These are phyloP conservation scores for Diutina ranongensis DNA, from an alignment of 1,139 yeast species.

Conservation along the genomic window DNA sequence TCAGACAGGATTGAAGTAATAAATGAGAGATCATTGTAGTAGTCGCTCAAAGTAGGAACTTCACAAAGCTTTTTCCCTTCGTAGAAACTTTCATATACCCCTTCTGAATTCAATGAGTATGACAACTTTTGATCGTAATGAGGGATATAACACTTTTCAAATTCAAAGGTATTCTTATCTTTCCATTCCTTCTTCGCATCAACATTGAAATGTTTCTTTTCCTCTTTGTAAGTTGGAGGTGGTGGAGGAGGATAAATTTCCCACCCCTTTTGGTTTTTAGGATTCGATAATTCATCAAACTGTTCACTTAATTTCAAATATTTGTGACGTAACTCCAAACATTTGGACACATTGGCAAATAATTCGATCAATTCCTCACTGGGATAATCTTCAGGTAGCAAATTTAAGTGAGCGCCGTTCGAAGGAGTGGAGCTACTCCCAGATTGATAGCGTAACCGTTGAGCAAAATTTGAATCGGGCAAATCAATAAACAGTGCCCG, in stretches of 20 bases:
- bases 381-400: slow-evolving; percentile 55
- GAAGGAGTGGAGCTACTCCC: no score
- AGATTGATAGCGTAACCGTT: slow-evolving; percentile 15
- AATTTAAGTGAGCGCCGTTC: slow-evolving; percentile 33
- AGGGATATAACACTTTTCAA: slow-evolving; percentile 56
- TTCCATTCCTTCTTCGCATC: slow-evolving; percentile 21
- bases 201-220: slow-evolving; percentile 45
- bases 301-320: slow-evolving; percentile 68
- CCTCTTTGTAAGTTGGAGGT: slow-evolving; percentile 73
- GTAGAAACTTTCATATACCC: slow-evolving; percentile 50
- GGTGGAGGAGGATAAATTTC: slow-evolving; percentile 88
- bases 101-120: slow-evolving; percentile 45
- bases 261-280: slow-evolving; percentile 70
- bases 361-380: slow-evolving; percentile 60
- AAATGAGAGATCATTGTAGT: slow-evolving; percentile 68
- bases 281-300: slow-evolving; percentile 55
- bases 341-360: slow-evolving; percentile 57
- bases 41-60: slow-evolving; percentile 75
- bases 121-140: slow-evolving; percentile 28
- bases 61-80: slow-evolving; percentile 31
- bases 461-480: slow-evolving; percentile 15
- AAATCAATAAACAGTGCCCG: slow-evolving; percentile 43
- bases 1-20: slow-evolving; percentile 69
- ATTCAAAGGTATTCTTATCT: slow-evolving; percentile 43
- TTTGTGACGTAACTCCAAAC: slow-evolving; percentile 67